Percentiles rank a stretch among this genome's conserved stretches.
These are phyloP conservation scores for Phyllosticta citriasiana DNA, from an alignment of 2,329 filamentous ascomycete genomes.

Conservation along the genomic window DNA sequence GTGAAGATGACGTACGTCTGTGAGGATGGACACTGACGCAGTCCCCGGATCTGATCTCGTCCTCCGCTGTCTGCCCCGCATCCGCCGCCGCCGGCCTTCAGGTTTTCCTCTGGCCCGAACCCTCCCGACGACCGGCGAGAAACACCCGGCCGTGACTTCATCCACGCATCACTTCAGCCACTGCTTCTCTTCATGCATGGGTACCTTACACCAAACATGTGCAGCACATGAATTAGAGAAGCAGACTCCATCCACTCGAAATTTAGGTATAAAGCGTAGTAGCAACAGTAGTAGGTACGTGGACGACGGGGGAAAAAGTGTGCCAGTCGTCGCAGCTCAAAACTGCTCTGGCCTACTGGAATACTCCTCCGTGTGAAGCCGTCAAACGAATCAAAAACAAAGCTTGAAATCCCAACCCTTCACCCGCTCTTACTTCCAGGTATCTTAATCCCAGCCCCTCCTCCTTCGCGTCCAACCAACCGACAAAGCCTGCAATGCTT, in stretches of 20 bases:
- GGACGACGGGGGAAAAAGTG: neutral
- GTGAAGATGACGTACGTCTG: slow-evolving; percentile 3
- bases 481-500: neutral
- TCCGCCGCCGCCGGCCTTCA: neutral
- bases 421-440: neutral
- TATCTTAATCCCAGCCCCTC: neutral
- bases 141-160: neutral
- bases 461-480: neutral
- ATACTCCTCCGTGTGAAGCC: neutral
- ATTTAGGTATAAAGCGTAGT: neutral
- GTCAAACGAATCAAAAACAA: neutral
- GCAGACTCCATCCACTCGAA: neutral
- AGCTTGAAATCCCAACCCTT: neutral
- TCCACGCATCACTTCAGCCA: too few species aligned
- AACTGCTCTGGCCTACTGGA: neutral
- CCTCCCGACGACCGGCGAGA: neutral
- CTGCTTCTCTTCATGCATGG: neutral
- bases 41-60: neutral
- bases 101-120: neutral
- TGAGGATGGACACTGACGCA: neutral
- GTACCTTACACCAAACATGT: neutral
- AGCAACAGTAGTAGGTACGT: neutral
- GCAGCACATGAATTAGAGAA: neutral
- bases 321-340: neutral
- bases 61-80: neutral